phyloP scores from a whole-genome alignment of 306 rosid genomes.

The Glycine tomentella region DNA sequence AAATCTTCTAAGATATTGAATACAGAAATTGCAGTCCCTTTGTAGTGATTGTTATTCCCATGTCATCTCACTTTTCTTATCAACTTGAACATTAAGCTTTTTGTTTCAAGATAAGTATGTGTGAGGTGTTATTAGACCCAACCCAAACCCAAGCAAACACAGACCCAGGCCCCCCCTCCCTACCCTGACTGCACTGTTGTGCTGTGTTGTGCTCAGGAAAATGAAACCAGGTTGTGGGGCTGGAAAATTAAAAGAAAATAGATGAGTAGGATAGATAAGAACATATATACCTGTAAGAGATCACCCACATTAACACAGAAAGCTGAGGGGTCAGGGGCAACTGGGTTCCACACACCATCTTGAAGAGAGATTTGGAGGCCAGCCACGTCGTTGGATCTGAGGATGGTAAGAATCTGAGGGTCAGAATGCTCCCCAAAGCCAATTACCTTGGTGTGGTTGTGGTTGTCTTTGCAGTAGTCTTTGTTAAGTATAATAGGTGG shows the following conservation, averaged over 20 bases:
- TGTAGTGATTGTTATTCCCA: neutral
- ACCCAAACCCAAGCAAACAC: neutral
- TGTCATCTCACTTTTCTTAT: too few species aligned
- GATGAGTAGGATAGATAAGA: neutral
- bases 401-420: slow-evolving; percentile 85
- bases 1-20: neutral
- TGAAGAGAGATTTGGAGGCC: slow-evolving; percentile 81
- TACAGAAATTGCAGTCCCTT: slow-evolving; percentile 5
- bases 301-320: slow-evolving; percentile 87
- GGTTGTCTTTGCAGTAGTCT: slow-evolving; percentile 21
- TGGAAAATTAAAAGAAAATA: neutral
- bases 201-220: neutral
- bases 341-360: slow-evolving; percentile 77
- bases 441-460: slow-evolving; percentile 27
- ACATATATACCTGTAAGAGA: slow-evolving; percentile 63
- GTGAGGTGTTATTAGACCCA: too few species aligned
- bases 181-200: neutral
- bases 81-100: too few species aligned
- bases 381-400: slow-evolving; percentile 76
- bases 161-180: slow-evolving; percentile 6
- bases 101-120: too few species aligned
- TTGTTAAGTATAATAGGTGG: slow-evolving; percentile 50
- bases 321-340: slow-evolving; percentile 69
- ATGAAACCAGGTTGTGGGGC: slow-evolving; percentile 35
- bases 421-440: slow-evolving; percentile 92